Evolutionary conservation across 2,329 filamentous ascomycete species (phyloP), one percentile per base, ranked within the genome.

Genomic region (Amesomyces nigricolor): DNA sequence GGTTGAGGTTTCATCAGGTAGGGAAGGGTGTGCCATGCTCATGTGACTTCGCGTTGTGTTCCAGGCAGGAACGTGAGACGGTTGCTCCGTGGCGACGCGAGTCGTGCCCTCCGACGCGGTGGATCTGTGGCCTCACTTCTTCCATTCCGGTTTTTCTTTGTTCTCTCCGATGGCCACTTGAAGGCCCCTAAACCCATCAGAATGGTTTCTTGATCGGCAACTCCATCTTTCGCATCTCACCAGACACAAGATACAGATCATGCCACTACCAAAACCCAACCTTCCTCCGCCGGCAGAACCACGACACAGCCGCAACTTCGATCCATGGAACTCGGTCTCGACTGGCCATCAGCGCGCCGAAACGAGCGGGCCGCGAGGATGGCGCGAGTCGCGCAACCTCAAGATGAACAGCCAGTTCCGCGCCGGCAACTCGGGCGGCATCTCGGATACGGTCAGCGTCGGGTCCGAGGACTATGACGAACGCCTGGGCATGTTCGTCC

Each of bases 261-360:
- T 62, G 60, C 54, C 57, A 5, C 49, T 47, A 59, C 22, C 59
- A 66, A 54, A 71, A 65, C 48, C 54, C 35, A 53, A 49, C 16
- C 47, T 53, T 16, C 56, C 60, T 35, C 51, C 57, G 69, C 71
- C 32, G 72, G 75, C 17, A 40, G 67, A 74, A 47, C 76, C 78
- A 19, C 68, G 65, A 37, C 68, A 72, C 64, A 69, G 71, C 26
- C 70, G 71, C 37, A 65, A 67, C 57, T 87, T 86, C 64, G 85
- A 88, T 68, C 77, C 82, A 5, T 88, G 84, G 83, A 90, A 90
- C 71, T 85, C 84, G 13, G 82, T 83, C 11, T 83, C 86, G 5
- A 85, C 86, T 0, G 89, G 89, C 45, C 89, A 96, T 68, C 91
- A 95, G 71, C 79, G 83, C 40, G 82, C 88, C 42, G 87, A 92